A percentile compares a stretch with the other conserved stretches of the same genome.
phyloP scores from a whole-genome alignment of 176 grass and related monocot species.

The Alopecurus myosuroides region DNA sequence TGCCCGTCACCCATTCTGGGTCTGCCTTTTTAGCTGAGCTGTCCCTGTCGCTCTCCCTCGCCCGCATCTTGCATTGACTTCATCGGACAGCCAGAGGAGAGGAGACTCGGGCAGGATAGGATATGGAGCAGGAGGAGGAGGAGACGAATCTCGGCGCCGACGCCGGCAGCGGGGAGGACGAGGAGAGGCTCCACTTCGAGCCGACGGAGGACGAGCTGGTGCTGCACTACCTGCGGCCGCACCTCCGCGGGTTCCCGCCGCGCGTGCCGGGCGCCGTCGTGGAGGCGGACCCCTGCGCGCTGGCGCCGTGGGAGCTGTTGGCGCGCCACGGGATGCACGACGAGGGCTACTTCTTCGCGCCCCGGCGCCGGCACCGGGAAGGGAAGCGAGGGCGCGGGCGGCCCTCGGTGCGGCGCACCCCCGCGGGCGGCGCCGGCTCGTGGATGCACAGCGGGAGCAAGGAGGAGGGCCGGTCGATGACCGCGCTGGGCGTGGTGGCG shows the following conservation, averaged over 20 bases:
- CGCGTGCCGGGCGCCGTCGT: conserved; percentile 32
- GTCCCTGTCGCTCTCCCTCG: neutral
- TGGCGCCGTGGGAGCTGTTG: conserved; percentile 37
- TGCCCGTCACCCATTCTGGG: neutral
- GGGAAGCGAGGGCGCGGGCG: too few relatives aligned
- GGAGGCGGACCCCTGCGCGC: conserved; percentile 31
- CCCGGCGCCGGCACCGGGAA: neutral
- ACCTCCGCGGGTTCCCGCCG: conserved; percentile 39
- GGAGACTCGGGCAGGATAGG: neutral
- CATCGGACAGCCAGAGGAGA: neutral
- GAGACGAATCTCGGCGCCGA: neutral
- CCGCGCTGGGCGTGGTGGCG: conserved; percentile 32
- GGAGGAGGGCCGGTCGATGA: neutral
- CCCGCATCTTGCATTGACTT: neutral
- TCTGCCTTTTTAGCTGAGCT: neutral
- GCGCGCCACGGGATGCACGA: neutral
- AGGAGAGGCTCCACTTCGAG: neutral
- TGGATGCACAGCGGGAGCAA: conserved; percentile 24
- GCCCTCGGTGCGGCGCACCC: neutral
- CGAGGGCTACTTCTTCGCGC: conserved; percentile 23
- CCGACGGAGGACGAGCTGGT: conserved; percentile 48
- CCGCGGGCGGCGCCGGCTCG: neutral
- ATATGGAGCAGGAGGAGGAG: neutral
- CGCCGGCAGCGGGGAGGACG: neutral
- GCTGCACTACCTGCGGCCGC: conserved; percentile 27